These are phyloP conservation scores for Martensiomyces pterosporus DNA, from an alignment of 192 early-diverging fungal species.

Conservation along the genomic window DNA sequence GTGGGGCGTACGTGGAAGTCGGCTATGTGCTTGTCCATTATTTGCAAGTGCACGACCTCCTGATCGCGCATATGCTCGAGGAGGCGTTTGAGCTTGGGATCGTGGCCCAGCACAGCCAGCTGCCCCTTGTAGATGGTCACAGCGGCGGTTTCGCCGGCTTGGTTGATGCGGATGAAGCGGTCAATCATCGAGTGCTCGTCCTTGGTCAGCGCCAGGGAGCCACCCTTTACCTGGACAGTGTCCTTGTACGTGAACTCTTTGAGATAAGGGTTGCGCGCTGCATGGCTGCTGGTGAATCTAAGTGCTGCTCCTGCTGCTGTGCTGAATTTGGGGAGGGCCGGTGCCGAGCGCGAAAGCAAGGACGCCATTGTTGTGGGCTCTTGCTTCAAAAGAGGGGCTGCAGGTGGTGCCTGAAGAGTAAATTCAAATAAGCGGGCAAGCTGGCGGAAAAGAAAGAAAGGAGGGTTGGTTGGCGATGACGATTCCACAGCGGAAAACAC, in stretches of 20 bases:
- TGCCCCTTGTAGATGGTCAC: slow-evolving; percentile 97
- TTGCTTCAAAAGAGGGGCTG: no score
- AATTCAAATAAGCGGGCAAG: no score
- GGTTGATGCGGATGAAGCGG: slow-evolving; percentile 90
- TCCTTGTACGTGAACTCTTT: slow-evolving; percentile 31
- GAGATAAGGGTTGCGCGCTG: slow-evolving; percentile 43
- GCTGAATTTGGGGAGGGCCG: no score
- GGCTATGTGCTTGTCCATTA: slow-evolving; percentile 72
- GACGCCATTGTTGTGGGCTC: no score
- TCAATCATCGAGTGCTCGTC: slow-evolving; percentile 59
- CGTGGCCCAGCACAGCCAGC: slow-evolving; percentile 67
- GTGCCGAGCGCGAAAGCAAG: no score
- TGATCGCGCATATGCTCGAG: slow-evolving; percentile 96
- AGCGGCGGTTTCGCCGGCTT: slow-evolving; percentile 94
- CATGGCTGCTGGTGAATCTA: slow-evolving; percentile 30
- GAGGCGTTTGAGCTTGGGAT: slow-evolving; percentile 63
- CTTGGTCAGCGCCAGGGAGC: slow-evolving; percentile 33
- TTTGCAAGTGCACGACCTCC: slow-evolving; percentile 76
- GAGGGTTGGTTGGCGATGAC: no score
- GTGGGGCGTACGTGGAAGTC: slow-evolving; percentile 83
- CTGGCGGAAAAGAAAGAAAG: no score
- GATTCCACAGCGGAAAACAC: no score
- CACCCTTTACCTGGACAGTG: slow-evolving; percentile 21
- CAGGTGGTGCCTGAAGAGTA: no score
- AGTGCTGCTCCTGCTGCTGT: no score